Evolutionary conservation across 2,329 filamentous ascomycete species (phyloP), one percentile per base, ranked within the genome.

Genomic region (Ramularia collo-cygni): DNA sequence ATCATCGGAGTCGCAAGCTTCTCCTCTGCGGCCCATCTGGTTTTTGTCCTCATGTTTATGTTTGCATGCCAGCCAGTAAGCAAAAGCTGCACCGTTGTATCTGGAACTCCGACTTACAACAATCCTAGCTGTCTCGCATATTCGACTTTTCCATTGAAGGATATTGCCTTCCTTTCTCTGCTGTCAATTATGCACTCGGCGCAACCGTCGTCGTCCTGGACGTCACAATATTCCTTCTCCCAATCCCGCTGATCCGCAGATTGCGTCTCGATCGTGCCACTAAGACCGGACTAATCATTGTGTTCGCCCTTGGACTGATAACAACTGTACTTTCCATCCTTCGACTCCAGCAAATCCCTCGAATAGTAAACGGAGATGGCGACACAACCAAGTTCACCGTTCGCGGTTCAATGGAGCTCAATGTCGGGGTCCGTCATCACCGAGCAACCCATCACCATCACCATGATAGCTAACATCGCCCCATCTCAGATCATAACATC

Each of bases 131-230:
- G 6, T 29, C 38, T 13, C 43, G 43, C 19, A 46, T 49, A 33
- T 42, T 49, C 17, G 43, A 49, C 9, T 16, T 21, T 9, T 68
- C 88, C 1, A 81, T 95, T 32, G 86, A 95, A 55, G 88, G 86
- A 18, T 83, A 76, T 42, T 90, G 92, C 6, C 79, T 98, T 79
- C 92, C 92, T 0, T 98, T 92, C 54, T 84, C 90, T 0, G 86
- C 90, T 1, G 83, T 98, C 53, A 96, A 96, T 58, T 90, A 96
- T 56, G 79, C 96, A 6, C 83, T 49, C 13, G 40, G 43, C 26
- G 36, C 40, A 8, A 46, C 41, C 8, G 43, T 39, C 32, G 46
- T 49, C 18, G 4, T 42, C 12, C 43, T 41, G 31, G 46, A 49
- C 21, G 34, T 49, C 7, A 37, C 42, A 14, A 44, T 49, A 17